A percentile compares a stretch with the other conserved stretches of the same genome.
Evolutionary conservation across 108 stramenopile genomes (phyloP).

Genomic region (Discostella stelligeroides): DNA sequence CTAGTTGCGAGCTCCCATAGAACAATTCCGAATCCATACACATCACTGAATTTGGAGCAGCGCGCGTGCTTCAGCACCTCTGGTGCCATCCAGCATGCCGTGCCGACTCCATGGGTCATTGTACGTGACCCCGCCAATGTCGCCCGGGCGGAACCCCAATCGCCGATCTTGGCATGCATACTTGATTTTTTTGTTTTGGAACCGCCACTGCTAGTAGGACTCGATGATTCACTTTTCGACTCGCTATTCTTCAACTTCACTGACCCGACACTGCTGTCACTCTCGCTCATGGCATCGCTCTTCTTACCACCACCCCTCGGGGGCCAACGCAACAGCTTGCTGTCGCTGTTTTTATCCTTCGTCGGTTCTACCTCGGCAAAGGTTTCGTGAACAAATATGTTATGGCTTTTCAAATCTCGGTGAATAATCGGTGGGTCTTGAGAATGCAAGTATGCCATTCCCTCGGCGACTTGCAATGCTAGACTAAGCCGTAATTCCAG

Average conservation of each 20-base stretch:
- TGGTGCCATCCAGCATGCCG: conserved; percentile 97
- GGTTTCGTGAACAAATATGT: conserved; percentile 95
- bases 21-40: conserved; percentile 96
- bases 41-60: conserved; percentile 89
- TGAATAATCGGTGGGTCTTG: conserved; percentile 96
- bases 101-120: conserved; percentile 98
- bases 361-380: conserved; percentile 61
- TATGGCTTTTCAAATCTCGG: conserved; percentile 97
- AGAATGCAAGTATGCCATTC: conserved; percentile 94
- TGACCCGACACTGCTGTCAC: not conserved
- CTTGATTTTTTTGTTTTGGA: conserved; percentile 72
- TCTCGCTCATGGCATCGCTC: conserved; percentile 17
- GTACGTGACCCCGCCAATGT: conserved; percentile 82
- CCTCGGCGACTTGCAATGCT: conserved; percentile 94
- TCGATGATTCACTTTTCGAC: conserved; percentile 6
- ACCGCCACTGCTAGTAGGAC: conserved; percentile 40
- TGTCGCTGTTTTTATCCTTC: conserved; percentile 40
- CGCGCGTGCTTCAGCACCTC: conserved; percentile 92
- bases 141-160: conserved; percentile 96
- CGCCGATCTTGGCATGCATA: conserved; percentile 90
- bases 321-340: conserved; percentile 41
- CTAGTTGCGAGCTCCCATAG: conserved; percentile 96
- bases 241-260: conserved; percentile 5
- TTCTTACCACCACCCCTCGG: conserved; percentile 25
- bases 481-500: conserved; percentile 64